Evolutionary conservation across 306 rosid genomes (phyloP), one percentile per base, ranked within the genome.

Genomic region (Mucuna pruriens): DNA sequence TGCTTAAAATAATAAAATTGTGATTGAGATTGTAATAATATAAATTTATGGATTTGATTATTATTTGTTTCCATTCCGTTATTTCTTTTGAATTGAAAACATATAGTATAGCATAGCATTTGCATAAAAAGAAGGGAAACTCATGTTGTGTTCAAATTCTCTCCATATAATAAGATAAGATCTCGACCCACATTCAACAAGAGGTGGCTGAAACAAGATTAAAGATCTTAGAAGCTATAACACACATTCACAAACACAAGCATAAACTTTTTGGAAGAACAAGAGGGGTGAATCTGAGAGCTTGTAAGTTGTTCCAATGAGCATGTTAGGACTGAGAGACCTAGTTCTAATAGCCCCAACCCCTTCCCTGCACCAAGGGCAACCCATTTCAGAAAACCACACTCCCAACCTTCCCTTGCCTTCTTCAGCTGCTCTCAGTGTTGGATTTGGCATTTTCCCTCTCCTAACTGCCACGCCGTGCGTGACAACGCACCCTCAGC

Each of bases 311-410:
- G 58, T 78, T 74, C 61, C 67, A 23, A 67, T 67, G 90, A 87
- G 57, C 78, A 91, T 91, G 97, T 80, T 93, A 88, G 97, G 97
- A 80, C 88, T 93, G 1, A 80, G 97, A 84, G 97, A 93, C 84
- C 87, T 93, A 5, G 85, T 93, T 61, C 86, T 93, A 78, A 81
- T 93, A 62, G 89, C 94, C 52, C 97, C 92, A 23, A 81, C 81
- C 2, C 78, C 89, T 65, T 79, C 92, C 26, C 66, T 84, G 39
- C 84, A 80, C 44, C 94, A 80, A 1, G 69, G 45, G 76, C 97
- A 92, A 85, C 85, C 87, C 85, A 84, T 85, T 49, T 75, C 92
- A 58, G 31, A 90, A 23, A 90, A 92, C 33, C 88, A 87, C 71
- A 87, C 79, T 57, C 77, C 87, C 16, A 85, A 77, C 69, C 82